Evolutionary conservation across 768 basidiomycete species (phyloP), one percentile per base, ranked within the genome.

Genomic region (Lactifluus hygrophoroides): DNA sequence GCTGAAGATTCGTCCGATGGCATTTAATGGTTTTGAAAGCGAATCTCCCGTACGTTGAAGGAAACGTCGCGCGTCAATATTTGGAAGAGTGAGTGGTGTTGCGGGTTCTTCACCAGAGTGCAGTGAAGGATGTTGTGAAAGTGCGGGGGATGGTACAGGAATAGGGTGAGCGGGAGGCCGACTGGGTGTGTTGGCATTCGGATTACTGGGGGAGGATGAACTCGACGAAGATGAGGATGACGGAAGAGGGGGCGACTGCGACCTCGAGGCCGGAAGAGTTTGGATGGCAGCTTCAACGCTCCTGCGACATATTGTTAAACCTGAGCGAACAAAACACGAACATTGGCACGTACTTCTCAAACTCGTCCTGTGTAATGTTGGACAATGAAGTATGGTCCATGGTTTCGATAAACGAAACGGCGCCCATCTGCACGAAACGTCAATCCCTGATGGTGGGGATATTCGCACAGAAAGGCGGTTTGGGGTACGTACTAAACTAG

Each of bases 311-410:
- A 35, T 46, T 34, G n/a, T 40, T 28, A 50, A 0, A 38, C 13
- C 1, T 4, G 13, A 56, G 5, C 23, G 37, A 21, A 49, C 28
- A 3, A 25, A 44, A 30, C 23, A 38, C 44, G 34, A 47, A 25
- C 19, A 19, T 40, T 32, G 27, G 27, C 48, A 63, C 75, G 42
- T 67, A 87, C 86, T 72, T 76, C 69, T 98, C 96, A 58, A 99
- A 99, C 62, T 97, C 92, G 44, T 88, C 87, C 69, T 93, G 89
- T 0, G 89, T 83, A 61, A 98, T 97, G 65, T 90, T 86, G n/a
- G 93, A 95, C 43, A 99, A 74, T 8, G 90, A 89, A 0, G 92
- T 87, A 58, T 94, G 90, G 69, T 98, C 96, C 91, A 99, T 94
- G 0, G 93, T 90, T 72, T 99, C 96, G 61, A 99, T 94, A 69